Conservation (phyloP, 768 basidiomycete genomes). For the Suillus ampliporus region DNA sequence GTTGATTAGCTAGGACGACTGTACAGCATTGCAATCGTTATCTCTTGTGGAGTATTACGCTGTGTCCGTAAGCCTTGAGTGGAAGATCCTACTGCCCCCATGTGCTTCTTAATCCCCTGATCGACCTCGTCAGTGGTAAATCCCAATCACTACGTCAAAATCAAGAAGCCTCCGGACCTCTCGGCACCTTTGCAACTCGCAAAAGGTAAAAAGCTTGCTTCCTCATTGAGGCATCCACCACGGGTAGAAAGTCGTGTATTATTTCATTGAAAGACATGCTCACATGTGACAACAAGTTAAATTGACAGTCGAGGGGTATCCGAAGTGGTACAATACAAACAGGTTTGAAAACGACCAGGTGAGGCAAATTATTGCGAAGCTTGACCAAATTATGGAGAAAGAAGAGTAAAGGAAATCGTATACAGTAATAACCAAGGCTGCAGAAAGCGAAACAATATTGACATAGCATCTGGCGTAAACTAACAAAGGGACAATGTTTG, state of each 20-base stretch:
- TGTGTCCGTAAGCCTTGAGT: slow-evolving; percentile 4
- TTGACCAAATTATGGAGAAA: slow-evolving; percentile 11
- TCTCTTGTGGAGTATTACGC: slow-evolving; percentile 3
- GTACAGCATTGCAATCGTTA: not conserved
- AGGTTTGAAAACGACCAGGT: not conserved
- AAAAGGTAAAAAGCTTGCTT: slow-evolving; percentile 8
- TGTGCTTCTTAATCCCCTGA: slow-evolving; percentile 14
- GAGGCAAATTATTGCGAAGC: slow-evolving; percentile 4
- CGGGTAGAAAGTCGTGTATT: not conserved
- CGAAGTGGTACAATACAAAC: slow-evolving; percentile 10
- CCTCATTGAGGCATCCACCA: not conserved
- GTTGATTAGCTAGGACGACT: not conserved
- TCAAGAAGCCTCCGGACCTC: slow-evolving; percentile 15
- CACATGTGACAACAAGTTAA: slow-evolving; percentile 12
- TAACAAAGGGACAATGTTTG: slow-evolving; percentile 31
- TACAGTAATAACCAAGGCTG: slow-evolving; percentile 38
- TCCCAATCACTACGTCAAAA: slow-evolving; percentile 10
- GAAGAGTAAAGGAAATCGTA: slow-evolving; percentile 8
- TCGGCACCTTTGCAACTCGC: slow-evolving; percentile 19
- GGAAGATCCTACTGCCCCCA: not conserved
- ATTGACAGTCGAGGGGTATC: slow-evolving; percentile 17
- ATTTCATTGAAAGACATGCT: not conserved
- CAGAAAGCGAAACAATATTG: slow-evolving; percentile 29
- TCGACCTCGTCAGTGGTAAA: slow-evolving; percentile 13
- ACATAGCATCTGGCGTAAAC: slow-evolving; percentile 35